These are phyloP conservation scores for Paramecium tetraurelia DNA, from an alignment of 73 alveolate species.

Conservation along the genomic window DNA sequence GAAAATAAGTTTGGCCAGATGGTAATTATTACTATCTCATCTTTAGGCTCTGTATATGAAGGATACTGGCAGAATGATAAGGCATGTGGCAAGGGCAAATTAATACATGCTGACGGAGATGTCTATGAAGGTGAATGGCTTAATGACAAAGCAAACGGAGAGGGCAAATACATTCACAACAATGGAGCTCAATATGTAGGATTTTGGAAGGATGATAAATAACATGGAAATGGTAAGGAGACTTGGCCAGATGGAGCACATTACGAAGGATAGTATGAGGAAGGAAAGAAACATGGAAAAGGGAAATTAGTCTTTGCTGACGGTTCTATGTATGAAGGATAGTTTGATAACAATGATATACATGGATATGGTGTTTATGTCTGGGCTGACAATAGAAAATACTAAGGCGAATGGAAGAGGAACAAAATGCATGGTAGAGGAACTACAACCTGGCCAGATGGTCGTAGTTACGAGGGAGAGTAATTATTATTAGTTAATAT, in stretches of 20 bases:
- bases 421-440: slow-evolving; percentile 62
- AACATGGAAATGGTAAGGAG: slow-evolving; percentile 81
- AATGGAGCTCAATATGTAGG: slow-evolving; percentile 85
- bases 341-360: slow-evolving; percentile 58
- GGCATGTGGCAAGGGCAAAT: slow-evolving; percentile 47
- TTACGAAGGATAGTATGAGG: slow-evolving; percentile 67
- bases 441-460: slow-evolving; percentile 77
- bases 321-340: slow-evolving; percentile 58
- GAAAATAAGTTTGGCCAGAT: slow-evolving; percentile 73
- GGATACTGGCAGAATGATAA: slow-evolving; percentile 61
- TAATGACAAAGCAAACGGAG: slow-evolving; percentile 70
- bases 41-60: slow-evolving; percentile 51
- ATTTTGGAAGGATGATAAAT: slow-evolving; percentile 73
- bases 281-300: slow-evolving; percentile 66
- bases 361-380: slow-evolving; percentile 53
- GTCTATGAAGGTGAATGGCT: slow-evolving; percentile 65
- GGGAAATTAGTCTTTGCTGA: slow-evolving; percentile 61
- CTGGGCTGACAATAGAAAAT: slow-evolving; percentile 51
- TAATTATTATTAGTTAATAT: slow-evolving; percentile 21
- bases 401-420: slow-evolving; percentile 50
- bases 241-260: slow-evolving; percentile 76
- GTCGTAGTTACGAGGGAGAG: slow-evolving; percentile 79
- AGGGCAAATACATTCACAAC: slow-evolving; percentile 71
- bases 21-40: neutral
- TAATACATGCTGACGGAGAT: slow-evolving; percentile 60